Evolutionary conservation across 2,329 filamentous ascomycete genomes (phyloP), one percentile per base, ranked within the genome.

Genomic region (Fusarium liriodendri): DNA sequence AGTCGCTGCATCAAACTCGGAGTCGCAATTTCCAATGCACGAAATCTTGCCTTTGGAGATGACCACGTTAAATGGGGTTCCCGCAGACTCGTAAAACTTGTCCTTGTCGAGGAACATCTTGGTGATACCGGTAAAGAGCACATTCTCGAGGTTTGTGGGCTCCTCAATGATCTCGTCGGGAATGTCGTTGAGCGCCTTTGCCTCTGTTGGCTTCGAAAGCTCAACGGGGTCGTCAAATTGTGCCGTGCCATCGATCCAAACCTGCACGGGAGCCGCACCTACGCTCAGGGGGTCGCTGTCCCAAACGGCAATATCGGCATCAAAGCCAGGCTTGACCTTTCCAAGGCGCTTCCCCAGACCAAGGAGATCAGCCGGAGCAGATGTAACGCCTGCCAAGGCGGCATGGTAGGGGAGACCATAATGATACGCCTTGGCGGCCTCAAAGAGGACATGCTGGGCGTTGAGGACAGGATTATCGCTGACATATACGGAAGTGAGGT

Each of bases 391-490:
- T 1, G 89, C 86, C 6, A 92, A 79, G 1, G 90, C 90, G 4
- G 84, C 88, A 64, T 91, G 89, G 74, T 91, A 91, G 0, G 89
- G 88, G 64, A 92, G 83, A 1, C 90, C 89, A 70, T 90, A 91
- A 58, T 87, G 87, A 74, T 89, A 89, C 2, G 82, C 88, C 80
- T 90, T 90, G 58, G 88, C 89, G 10, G 89, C 89, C 77, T 91
- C 91, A 57, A 92, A 91, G 1, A 93, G 83, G 4, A 93, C 90
- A 71, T 93, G 91, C 79, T 93, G 91, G 1, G 91, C 91, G 74
- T 93, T 93, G 63, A 93, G 80, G 0, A 93, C 91, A 0, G 92
- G 92, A 78, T 93, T 94, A 78, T 93, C 91, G 69, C 88, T 91
- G n/a, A 93, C 91, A 72, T 92, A 93, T 25, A 92, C 88, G 1